Evolutionary conservation across 2,329 filamentous ascomycete species (phyloP).

Genomic region (Aspergillus terreus): DNA sequence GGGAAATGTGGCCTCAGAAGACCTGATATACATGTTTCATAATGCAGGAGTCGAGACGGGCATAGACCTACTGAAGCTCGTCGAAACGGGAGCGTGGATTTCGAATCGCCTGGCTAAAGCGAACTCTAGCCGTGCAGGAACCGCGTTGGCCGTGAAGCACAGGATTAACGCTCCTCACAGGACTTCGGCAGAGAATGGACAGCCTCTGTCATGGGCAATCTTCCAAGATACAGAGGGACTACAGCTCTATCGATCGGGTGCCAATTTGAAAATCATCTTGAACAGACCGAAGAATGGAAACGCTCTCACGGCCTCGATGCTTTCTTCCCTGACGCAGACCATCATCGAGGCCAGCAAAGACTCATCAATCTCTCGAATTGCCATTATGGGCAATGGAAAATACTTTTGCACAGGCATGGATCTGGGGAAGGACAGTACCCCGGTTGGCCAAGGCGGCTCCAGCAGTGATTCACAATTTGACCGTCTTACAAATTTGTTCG

Average conservation of each 20-base stretch:
- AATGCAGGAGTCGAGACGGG: constrained; percentile 68
- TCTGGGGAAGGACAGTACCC: constrained; percentile 20
- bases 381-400: constrained; percentile 34
- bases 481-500: constrained; percentile 28
- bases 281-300: constrained; percentile 40
- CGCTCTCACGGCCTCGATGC: constrained; percentile 36
- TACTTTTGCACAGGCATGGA: constrained; percentile 45
- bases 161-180: background rate
- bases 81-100: constrained; percentile 71
- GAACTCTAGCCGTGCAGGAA: constrained; percentile 22
- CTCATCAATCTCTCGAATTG: constrained; percentile 30
- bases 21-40: constrained; percentile 67
- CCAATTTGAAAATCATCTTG: constrained; percentile 29
- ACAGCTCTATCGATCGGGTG: constrained; percentile 26
- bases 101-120: constrained; percentile 21
- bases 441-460: constrained; percentile 15
- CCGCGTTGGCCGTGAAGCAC: constrained; percentile 16
- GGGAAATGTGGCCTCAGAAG: constrained; percentile 81
- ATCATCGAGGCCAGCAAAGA: constrained; percentile 25
- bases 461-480: constrained; percentile 19
- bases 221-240: constrained; percentile 21
- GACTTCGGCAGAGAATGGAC: background rate
- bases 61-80: constrained; percentile 60
- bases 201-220: constrained; percentile 14
- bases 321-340: constrained; percentile 25